These are phyloP conservation scores for Cylindrotheca closterium DNA, from an alignment of 108 stramenopile species.

Conservation along the genomic window DNA sequence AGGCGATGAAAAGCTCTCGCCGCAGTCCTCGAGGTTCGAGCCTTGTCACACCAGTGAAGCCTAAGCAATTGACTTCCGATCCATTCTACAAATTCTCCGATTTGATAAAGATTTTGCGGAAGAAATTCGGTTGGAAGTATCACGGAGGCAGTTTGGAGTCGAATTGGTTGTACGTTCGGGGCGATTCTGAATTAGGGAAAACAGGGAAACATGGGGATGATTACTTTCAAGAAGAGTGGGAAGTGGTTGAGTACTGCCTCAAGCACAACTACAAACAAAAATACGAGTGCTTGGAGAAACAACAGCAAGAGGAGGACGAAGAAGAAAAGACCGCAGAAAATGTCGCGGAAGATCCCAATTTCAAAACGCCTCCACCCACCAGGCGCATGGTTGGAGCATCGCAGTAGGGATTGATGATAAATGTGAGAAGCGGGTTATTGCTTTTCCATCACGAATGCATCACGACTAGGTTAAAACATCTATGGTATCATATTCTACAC, in stretches of 20 bases:
- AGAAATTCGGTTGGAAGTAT: neutral
- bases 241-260: neutral
- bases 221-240: neutral
- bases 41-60: too few species aligned
- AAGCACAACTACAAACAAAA: constrained; percentile 2
- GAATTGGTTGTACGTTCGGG: neutral
- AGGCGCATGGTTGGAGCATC: too few species aligned
- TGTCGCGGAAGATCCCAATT: too few species aligned
- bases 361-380: too few species aligned
- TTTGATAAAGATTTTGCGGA: neutral
- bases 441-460: too few species aligned
- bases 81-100: neutral
- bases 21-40: too few species aligned
- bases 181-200: neutral
- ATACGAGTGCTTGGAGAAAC: neutral
- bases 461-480: too few species aligned
- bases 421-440: too few species aligned
- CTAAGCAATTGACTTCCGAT: neutral
- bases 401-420: too few species aligned
- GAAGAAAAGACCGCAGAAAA: too few species aligned
- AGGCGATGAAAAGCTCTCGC: too few species aligned
- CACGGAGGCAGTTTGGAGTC: neutral
- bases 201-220: neutral
- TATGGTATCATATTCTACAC: too few species aligned
- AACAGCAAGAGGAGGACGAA: neutral